Evolutionary conservation across 2,329 filamentous ascomycete genomes (phyloP), one percentile per base, ranked within the genome.

Genomic region (Aspergillus bombycis): DNA sequence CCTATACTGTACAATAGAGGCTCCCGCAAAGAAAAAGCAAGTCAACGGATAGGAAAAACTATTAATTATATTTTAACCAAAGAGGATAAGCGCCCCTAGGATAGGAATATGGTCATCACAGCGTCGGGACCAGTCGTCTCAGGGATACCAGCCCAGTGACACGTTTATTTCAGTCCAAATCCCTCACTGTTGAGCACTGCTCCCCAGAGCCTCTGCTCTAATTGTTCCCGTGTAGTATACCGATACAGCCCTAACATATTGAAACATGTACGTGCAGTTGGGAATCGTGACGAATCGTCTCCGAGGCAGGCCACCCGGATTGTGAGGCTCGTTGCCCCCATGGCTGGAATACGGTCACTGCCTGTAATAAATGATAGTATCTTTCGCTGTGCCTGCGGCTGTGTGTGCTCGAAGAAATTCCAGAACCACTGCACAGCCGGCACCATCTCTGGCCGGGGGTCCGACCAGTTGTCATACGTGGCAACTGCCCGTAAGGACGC

Each of bases 141-240:
- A 23, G 48, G 55, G 60, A 46, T 23, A 45, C 53, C 57, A 36
- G 48, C 38, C 52, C 52, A 55, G 52, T 55, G 52, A 38, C 52
- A 38, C 16, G 21, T 55, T 53, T 66, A 77, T 65, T 94, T 95
- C 76, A 97, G 83, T 36, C 93, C 93, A 84, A 97, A 97, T 3
- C 94, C 94, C 76, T 96, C 93, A 72, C 93, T 96, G 77, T 94
- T 93, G 67, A 88, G 83, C n/a, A 97, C 93, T 4, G 94, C 94
- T 66, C 87, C 86, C 93, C 93, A 96, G 36, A 97, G 80, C 81
- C 89, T 88, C 58, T 78, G 80, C 75, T 92, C 90, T 63, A 97
- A 76, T 68, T 86, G 89, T 73, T 88, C 84, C 69, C 84, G 87
- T 4, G 86, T 88, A 41, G 78, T 75, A 77, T 94, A 97, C 53